Evolutionary conservation across 345 rosid species (phyloP), one percentile per base, ranked within the genome.

Genomic region (Durio zibethinus): DNA sequence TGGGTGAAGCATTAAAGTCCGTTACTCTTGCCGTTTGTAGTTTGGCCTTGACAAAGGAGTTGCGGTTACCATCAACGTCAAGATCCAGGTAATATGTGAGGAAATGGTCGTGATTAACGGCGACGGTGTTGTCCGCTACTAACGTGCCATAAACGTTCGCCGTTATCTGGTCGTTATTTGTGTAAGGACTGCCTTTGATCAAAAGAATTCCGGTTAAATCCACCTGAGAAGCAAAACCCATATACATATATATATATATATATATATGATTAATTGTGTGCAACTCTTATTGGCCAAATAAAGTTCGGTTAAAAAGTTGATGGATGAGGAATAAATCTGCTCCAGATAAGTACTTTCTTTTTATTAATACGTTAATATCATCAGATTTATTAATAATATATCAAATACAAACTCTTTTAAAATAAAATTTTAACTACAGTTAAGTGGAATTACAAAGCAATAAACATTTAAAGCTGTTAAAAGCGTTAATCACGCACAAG

Each of bases 31-130:
- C 82, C 73, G 84, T 89, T 81, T 80, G 78, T 1, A 84, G 81
- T 80, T 82, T 82, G n/a, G 90, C 84, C 79, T 88, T 92, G 60
- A 89, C 84, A 27, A 93, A 90, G n/a, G 98, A 93, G 79, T 93
- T 92, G 40, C 61, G 38, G 72, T 78, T 61, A 67, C 97, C 94
- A 65, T 92, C 98, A 42, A 93, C 76, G 82, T 93, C 98, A 0
- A 90, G 91, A 67, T 93, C 98, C 3, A 93, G 85, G 81, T 93
- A 89, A 78, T 87, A 93, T 0, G 91, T 90, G n/a, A 93, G 43
- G 84, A 77, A 90, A 75, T 93, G 98, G 78, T 93, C 98, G 38
- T 92, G 97, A 76, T 88, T 87, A 33, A 88, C 82, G 71, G 93
- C 95, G 38, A 93, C 63, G n/a, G 91, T 80, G 85, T 92, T 92